Base-by-base conservation (phyloP, 306 rosid species). In the Cicer cuneatum region DNA sequence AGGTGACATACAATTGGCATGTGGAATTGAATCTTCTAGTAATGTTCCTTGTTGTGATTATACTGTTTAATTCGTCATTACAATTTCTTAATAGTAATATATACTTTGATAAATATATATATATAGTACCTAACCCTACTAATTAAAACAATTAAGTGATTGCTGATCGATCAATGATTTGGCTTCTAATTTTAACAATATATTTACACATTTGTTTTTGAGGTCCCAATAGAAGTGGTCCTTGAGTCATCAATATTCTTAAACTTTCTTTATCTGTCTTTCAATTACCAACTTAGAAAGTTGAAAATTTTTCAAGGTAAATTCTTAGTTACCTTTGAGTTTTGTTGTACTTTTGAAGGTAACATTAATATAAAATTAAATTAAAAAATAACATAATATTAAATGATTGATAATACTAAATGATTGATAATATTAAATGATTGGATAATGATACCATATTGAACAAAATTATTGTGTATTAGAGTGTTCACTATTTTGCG, bases 171-270 rank as follows among this genome's bases (percentile, higher is more conserved):
- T 74, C 41, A 71, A 66, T 65, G 56, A 70, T 78, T 75, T 69
- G 81, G 71, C 66, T 62, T 77, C 83, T 76, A 61, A 29, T 29
- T 60, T 71, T 80, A 60, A 68, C 84, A 68, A 75, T 40, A 15
- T 18, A 45, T 16, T 46, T 63, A 19, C 21, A 19, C 21, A 19
- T 37, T 54, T 53, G 43, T 76, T 48, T 40, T 10, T 84, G 53
- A 72, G 60, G 83, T 74, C 73, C 76, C 80, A 70, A 7, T 19
- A 46, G 8, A 80, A 89, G 90, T 89, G 94, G 77, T 10, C 61
- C 14, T 83, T 78, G 90, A 89, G 86, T 91, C 94, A 87, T 75
- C 75, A 85, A 79, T 35, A 79, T 81, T 84, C 46, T 80, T 75
- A 77, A 80, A 48, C 39, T 72, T 71, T 48, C 77, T 65, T 57